Evolutionary conservation across 2,329 filamentous ascomycete genomes (phyloP).

Genomic region (Cyphellophora attinorum): DNA sequence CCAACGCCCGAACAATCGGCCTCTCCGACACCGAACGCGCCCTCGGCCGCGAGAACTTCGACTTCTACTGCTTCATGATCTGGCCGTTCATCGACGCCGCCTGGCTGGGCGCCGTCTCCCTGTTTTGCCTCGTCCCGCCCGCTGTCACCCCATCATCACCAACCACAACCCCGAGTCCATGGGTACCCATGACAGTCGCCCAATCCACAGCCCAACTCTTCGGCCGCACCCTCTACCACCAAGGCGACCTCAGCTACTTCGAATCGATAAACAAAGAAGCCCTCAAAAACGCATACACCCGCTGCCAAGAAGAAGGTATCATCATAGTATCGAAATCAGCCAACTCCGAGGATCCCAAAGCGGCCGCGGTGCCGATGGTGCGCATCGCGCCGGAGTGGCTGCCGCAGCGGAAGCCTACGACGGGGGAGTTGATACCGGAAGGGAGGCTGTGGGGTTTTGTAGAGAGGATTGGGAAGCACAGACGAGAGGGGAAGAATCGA

Average conservation of each 20-base stretch:
- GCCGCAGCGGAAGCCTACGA: conserved; percentile 54
- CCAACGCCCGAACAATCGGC: conserved; percentile 56
- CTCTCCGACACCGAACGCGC: conserved; percentile 66
- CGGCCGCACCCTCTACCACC: conserved; percentile 93
- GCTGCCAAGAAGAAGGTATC: conserved; percentile 86
- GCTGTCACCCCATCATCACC: conserved; percentile 40
- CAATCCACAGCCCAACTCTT: conserved; percentile 76
- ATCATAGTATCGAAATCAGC: conserved; percentile 56
- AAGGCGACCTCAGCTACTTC: conserved; percentile 93
- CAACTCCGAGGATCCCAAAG: background rate
- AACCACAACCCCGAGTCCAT: conserved; percentile 38
- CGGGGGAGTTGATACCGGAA: conserved; percentile 53
- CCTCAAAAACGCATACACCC: conserved; percentile 80
- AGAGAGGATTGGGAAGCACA: conserved; percentile 70
- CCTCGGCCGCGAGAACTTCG: conserved; percentile 83
- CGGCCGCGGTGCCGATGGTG: conserved; percentile 33
- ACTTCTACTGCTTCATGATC: conserved; percentile 97
- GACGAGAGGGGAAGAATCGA: conserved; percentile 89
- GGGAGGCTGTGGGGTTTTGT: conserved; percentile 87
- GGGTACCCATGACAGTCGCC: conserved; percentile 68
- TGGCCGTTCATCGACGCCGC: conserved; percentile 96
- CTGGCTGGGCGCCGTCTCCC: conserved; percentile 81
- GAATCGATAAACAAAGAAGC: conserved; percentile 98
- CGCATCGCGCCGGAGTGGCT: conserved; percentile 67
- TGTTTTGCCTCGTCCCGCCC: conserved; percentile 79